These are phyloP conservation scores for Fonsecaea multimorphosa DNA, from an alignment of 2,329 filamentous ascomycete genomes.

Conservation along the genomic window DNA sequence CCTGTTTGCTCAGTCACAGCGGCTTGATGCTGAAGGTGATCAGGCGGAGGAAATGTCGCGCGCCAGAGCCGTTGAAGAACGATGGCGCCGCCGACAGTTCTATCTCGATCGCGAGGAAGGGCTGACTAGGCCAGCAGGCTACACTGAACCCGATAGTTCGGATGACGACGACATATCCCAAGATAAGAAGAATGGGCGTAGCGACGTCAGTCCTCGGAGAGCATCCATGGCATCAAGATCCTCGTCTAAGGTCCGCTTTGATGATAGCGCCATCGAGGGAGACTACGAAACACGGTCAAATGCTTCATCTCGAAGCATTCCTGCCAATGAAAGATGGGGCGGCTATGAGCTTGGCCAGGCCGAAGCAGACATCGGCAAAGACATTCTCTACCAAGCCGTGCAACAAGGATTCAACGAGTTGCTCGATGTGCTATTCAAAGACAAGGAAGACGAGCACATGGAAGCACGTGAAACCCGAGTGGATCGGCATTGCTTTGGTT, in stretches of 20 bases:
- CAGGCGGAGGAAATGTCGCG: slow-evolving; percentile 47
- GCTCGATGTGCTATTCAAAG: slow-evolving; percentile 82
- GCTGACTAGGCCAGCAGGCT: slow-evolving; percentile 66
- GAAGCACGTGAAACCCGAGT: slow-evolving; percentile 68
- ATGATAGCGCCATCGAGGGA: slow-evolving; percentile 68
- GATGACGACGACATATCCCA: slow-evolving; percentile 44
- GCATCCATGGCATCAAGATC: slow-evolving; percentile 68
- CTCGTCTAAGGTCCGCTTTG: slow-evolving; percentile 79
- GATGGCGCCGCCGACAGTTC: slow-evolving; percentile 78
- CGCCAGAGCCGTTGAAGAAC: slow-evolving; percentile 63
- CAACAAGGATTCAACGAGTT: slow-evolving; percentile 94
- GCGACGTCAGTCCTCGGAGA: slow-evolving; percentile 38
- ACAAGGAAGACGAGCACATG: slow-evolving; percentile 77
- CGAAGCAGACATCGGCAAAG: slow-evolving; percentile 81
- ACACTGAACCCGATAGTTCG: slow-evolving; percentile 52
- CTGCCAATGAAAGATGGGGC: slow-evolving; percentile 72
- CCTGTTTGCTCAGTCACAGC: slow-evolving; percentile 46
- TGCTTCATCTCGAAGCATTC: slow-evolving; percentile 72
- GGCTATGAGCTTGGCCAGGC: slow-evolving; percentile 79
- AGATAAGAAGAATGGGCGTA: slow-evolving; percentile 19
- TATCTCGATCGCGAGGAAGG: slow-evolving; percentile 88
- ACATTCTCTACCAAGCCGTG: slow-evolving; percentile 88
- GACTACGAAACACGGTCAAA: slow-evolving; percentile 75
- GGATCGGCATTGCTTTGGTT: slow-evolving; percentile 62
- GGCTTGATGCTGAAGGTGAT: slow-evolving; percentile 49